Conservation (phyloP, 2,329 filamentous ascomycete genomes). For the Tothia fuscella region DNA sequence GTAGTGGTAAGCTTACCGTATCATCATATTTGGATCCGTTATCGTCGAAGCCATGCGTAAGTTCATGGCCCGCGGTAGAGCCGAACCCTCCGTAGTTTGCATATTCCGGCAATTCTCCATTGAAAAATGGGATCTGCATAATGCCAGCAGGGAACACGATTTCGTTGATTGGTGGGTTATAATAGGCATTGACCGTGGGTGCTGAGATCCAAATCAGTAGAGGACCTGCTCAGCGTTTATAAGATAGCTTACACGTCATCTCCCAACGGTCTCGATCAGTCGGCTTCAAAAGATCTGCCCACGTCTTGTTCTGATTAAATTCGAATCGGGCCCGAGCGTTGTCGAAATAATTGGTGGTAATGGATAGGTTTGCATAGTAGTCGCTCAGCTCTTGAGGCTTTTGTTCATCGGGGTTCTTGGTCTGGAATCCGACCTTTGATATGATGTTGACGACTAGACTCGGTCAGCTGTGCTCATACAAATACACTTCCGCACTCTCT, state of each 20-base stretch:
- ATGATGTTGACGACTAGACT: conserved; percentile 45
- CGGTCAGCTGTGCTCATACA: too few species aligned
- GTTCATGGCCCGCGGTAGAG: conserved; percentile 53
- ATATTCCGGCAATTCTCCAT: conserved; percentile 50
- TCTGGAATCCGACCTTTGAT: conserved; percentile 59
- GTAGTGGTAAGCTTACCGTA: too few species aligned
- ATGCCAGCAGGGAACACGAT: conserved; percentile 60
- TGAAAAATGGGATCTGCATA: conserved; percentile 56
- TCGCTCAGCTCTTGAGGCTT: conserved; percentile 42
- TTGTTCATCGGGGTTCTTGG: conserved; percentile 47
- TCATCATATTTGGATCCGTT: conserved; percentile 52
- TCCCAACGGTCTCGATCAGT: conserved; percentile 48
- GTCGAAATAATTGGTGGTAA: conserved; percentile 42
- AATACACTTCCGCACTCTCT: too few species aligned
- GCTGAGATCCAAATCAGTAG: too few species aligned
- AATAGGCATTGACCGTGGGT: conserved; percentile 47
- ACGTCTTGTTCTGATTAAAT: conserved; percentile 37
- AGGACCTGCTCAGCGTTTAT: too few species aligned
- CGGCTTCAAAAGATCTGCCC: conserved; percentile 48
- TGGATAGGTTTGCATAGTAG: conserved; percentile 44
- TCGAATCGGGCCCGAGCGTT: conserved; percentile 42
- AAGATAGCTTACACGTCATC: conserved; percentile 38
- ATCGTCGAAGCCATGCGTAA: conserved; percentile 59
- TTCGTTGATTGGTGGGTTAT: conserved; percentile 50
- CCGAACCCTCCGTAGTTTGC: conserved; percentile 59